phyloP scores from a whole-genome alignment of 1,284 basidiomycete species.

The Rhodofomes roseus region DNA sequence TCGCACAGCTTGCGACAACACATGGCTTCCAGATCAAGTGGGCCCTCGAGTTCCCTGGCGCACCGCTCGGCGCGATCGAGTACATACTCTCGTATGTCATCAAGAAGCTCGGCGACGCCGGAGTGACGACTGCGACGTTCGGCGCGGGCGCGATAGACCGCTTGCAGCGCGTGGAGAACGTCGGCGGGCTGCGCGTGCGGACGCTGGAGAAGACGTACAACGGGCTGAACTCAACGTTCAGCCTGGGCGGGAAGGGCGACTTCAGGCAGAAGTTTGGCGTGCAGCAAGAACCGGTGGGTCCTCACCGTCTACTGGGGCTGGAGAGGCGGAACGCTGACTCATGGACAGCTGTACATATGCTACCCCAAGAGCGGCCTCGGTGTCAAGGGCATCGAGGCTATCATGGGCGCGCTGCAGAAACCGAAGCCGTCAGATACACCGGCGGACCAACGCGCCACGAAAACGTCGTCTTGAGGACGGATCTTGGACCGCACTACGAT shows the following conservation, averaged over 20 bases:
- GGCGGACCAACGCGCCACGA: not conserved
- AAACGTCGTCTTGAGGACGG: not conserved
- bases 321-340: not conserved
- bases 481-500: not conserved
- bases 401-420: conserved; percentile 34
- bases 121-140: conserved; percentile 41
- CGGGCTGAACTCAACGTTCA: conserved; percentile 38
- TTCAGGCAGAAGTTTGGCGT: conserved; percentile 41
- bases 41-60: conserved; percentile 52
- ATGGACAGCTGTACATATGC: conserved; percentile 26
- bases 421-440: conserved; percentile 16
- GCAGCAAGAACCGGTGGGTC: conserved; percentile 33
- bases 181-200: conserved; percentile 34
- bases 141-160: conserved; percentile 40
- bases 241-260: conserved; percentile 41
- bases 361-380: conserved; percentile 28
- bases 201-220: conserved; percentile 45
- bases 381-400: conserved; percentile 34
- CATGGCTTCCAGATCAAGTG: conserved; percentile 59
- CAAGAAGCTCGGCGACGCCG: conserved; percentile 39
- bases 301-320: not conserved
- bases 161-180: conserved; percentile 34
- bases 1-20: conserved; percentile 47
- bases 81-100: conserved; percentile 47
- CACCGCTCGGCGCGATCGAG: conserved; percentile 45